Conservation (phyloP, 371 early-diverging fungal genomes). For the Umbelopsis sp. region DNA sequence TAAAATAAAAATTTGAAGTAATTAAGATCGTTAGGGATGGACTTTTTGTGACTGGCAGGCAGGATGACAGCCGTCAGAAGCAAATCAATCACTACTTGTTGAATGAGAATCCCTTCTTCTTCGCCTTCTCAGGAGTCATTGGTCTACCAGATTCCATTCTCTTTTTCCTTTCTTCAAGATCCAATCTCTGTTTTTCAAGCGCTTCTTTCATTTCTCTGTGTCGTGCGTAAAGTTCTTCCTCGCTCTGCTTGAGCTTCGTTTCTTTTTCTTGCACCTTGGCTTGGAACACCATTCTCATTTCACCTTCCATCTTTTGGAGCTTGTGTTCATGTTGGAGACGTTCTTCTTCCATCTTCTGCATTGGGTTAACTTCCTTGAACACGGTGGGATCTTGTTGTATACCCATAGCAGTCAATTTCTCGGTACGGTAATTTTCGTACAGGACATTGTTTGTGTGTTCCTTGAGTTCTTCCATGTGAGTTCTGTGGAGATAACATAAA, state of each 20-base stretch:
- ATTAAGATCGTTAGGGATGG: not conserved
- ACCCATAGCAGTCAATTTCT: conserved; percentile 82
- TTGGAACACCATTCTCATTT: conserved; percentile 97
- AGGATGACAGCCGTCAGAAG: not conserved
- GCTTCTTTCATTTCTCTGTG: conserved; percentile 97
- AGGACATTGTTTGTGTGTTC: conserved; percentile 92
- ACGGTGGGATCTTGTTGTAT: conserved; percentile 79
- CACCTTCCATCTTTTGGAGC: conserved; percentile 95
- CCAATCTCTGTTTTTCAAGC: conserved; percentile 88
- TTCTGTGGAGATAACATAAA: conserved; percentile 38
- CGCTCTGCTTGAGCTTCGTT: conserved; percentile 92
- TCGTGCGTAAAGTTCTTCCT: conserved; percentile 94
- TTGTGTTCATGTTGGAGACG: conserved; percentile 89
- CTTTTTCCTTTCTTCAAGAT: conserved; percentile 93
- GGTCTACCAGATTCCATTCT: conserved; percentile 82
- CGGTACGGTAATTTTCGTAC: conserved; percentile 96
- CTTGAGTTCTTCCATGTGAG: conserved; percentile 92
- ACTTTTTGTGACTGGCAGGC: conserved; percentile 1
- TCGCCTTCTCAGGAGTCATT: conserved; percentile 79
- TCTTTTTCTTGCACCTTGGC: conserved; percentile 98
- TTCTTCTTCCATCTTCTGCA: conserved; percentile 93
- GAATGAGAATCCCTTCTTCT: conserved; percentile 77
- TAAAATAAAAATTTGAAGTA: not conserved
- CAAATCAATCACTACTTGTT: conserved; percentile 44
- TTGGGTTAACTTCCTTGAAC: conserved; percentile 84